Evolutionary conservation across 2,329 filamentous ascomycete species (phyloP), one percentile per base, ranked within the genome.

Genomic region (Apiospora sp.): DNA sequence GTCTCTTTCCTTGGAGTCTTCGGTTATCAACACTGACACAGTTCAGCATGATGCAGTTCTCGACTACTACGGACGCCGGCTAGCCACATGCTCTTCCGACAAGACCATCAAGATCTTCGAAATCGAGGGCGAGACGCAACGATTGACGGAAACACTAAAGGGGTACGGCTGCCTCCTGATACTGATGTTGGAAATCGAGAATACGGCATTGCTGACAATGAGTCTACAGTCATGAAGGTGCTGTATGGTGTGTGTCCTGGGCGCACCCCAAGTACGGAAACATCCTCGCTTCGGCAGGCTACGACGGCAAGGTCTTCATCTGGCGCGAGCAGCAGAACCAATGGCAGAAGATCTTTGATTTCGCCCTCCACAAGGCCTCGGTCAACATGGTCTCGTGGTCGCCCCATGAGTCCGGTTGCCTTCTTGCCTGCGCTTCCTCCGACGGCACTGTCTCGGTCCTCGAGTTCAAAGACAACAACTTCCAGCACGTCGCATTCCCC

Each of bases 71-170:
- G 96, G 96, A 81, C 92, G 96, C 77, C 93, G 96, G 81, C 91
- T 99, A 78, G 96, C 96, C 75, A 99, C 96, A 77, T 98, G 96
- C 85, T 98, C 95, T 48, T 98, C 96, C 77, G 96, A 99, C 86
- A 95, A 96, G 82, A 98, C 96, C 68, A 97, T 99, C 87, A 98
- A 98, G 87, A 98, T 99, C 81, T 99, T 98, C 82, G 96, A 99
- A 85, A 93, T 99, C 72, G 96, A 98, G 80, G 94, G 95, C 80
- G 95, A 98, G 79, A 90, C 92, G 77, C 96, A 99, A 84, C 91
- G 94, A 75, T 86, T 98, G 78, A 90, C 94, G 46, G 96, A 98
- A 86, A 99, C 96, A 37, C 87, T 99, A 76, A 98, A 97, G 86
- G 96, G 96, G 94, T 97, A 89, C 80, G 86, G 81, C 27, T 34